phyloP scores from a whole-genome alignment of 2,329 filamentous ascomycete species.

The Colletotrichum ledebouriae region DNA sequence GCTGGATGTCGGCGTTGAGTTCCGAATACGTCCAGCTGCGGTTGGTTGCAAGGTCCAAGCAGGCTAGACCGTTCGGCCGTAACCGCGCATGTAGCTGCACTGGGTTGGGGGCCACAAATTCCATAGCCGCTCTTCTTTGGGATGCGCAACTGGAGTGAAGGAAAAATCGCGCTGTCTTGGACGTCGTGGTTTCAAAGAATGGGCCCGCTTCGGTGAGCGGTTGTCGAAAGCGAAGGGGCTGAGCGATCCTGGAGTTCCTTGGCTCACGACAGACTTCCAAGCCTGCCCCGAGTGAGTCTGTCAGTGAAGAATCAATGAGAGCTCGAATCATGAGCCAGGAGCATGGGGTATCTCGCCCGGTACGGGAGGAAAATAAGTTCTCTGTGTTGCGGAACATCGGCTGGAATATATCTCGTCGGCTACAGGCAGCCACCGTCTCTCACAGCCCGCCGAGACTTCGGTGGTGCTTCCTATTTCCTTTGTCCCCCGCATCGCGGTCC shows the following conservation, averaged over 20 bases:
- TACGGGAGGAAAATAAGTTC: no score
- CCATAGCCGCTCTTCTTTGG: not conserved
- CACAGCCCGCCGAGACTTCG: slow-evolving; percentile 1
- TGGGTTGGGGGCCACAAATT: slow-evolving; percentile 24
- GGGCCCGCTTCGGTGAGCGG: slow-evolving; percentile 8
- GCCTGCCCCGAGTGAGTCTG: not conserved
- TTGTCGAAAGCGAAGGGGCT: not conserved
- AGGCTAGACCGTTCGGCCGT: slow-evolving; percentile 38
- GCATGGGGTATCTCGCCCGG: no score
- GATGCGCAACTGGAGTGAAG: not conserved
- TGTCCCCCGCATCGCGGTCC: not conserved
- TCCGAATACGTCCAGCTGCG: slow-evolving; percentile 39
- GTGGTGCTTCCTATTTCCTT: slow-evolving; percentile 17
- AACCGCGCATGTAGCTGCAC: slow-evolving; percentile 39
- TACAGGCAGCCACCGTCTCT: not conserved
- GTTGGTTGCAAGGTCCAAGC: slow-evolving; percentile 38
- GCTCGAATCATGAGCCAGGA: no score
- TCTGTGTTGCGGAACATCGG: no score
- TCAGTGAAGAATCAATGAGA: no score
- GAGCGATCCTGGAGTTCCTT: not conserved
- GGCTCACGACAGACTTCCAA: not conserved
- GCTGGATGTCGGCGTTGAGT: slow-evolving; percentile 38
- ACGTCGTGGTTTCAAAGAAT: not conserved
- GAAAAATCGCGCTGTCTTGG: not conserved
- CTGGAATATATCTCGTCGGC: slow-evolving; percentile 9